Evolutionary conservation across 192 early-diverging fungal species (phyloP).

Genomic region (Backusella morwellensis): DNA sequence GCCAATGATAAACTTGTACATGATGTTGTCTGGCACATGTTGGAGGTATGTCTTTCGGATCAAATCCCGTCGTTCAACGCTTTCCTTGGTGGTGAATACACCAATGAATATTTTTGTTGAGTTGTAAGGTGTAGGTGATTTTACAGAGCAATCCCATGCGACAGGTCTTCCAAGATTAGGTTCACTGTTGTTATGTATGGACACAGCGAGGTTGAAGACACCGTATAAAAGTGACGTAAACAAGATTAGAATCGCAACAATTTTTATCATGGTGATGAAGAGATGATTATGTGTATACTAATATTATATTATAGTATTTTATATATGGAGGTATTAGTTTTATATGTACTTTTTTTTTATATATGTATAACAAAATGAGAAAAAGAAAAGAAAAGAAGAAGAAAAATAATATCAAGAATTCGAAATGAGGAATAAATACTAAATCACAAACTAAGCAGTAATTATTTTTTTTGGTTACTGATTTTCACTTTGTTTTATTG

Average conservation of each 20-base stretch:
- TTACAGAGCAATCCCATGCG: constrained; percentile 17
- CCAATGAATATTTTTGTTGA: constrained; percentile 31
- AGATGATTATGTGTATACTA: background rate
- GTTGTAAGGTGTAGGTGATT: background rate
- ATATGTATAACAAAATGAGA: background rate
- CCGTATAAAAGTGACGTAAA: background rate
- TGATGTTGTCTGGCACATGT: constrained; percentile 25
- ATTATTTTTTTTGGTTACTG: background rate
- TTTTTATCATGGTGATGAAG: background rate
- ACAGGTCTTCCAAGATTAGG: constrained; percentile 32
- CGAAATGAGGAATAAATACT: background rate
- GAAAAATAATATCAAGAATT: background rate
- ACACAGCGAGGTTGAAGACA: background rate
- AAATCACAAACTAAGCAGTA: constrained; percentile 2
- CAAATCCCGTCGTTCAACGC: constrained; percentile 21
- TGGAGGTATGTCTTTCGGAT: constrained; percentile 28
- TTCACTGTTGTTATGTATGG: constrained; percentile 2
- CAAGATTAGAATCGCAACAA: background rate
- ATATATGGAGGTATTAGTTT: background rate
- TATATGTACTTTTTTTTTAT: background rate
- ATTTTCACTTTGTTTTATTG: constrained; percentile 1
- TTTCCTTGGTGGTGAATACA: constrained; percentile 29
- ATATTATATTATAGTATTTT: background rate
- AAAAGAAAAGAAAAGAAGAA: background rate
- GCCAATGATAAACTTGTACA: constrained; percentile 35